A percentile compares a stretch with the other conserved stretches of the same genome.
These are phyloP conservation scores for Mitragyna speciosa DNA, from an alignment of 257 asterid species.

Conservation along the genomic window DNA sequence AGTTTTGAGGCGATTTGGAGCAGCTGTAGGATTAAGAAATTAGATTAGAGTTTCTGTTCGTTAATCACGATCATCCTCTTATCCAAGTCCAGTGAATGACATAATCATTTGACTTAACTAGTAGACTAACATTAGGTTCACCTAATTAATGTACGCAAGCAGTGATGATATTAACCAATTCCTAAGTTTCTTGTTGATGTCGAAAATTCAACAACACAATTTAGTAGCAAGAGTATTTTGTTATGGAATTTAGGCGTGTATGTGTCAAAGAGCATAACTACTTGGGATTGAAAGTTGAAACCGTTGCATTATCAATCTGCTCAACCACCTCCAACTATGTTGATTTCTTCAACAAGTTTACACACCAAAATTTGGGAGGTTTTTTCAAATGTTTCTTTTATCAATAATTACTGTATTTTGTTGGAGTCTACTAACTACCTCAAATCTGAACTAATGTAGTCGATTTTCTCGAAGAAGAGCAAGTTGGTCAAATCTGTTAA, in stretches of 20 bases:
- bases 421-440: slow-evolving; percentile 8
- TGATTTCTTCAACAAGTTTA: slow-evolving; percentile 7
- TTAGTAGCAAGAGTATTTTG: background rate
- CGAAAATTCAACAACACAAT: background rate
- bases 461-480: background rate
- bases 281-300: background rate
- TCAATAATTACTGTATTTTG: background rate
- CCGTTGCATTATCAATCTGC: background rate
- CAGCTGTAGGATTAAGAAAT: background rate
- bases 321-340: slow-evolving; percentile 13
- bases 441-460: background rate
- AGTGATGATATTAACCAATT: slow-evolving; percentile 3
- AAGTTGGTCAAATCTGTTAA: slow-evolving; percentile 6
- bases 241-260: background rate
- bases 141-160: slow-evolving; percentile 8
- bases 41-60: background rate
- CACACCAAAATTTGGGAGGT: background rate
- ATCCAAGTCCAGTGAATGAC: background rate
- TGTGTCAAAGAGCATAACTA: background rate
- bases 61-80: slow-evolving; percentile 14
- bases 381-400: background rate
- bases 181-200: slow-evolving; percentile 8
- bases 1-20: background rate
- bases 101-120: slow-evolving; percentile 19
- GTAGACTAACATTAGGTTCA: slow-evolving; percentile 17